Percentiles rank a stretch among this genome's conserved stretches.
phyloP scores from a whole-genome alignment of 768 basidiomycete genomes.

The Phanerochaete sordida region DNA sequence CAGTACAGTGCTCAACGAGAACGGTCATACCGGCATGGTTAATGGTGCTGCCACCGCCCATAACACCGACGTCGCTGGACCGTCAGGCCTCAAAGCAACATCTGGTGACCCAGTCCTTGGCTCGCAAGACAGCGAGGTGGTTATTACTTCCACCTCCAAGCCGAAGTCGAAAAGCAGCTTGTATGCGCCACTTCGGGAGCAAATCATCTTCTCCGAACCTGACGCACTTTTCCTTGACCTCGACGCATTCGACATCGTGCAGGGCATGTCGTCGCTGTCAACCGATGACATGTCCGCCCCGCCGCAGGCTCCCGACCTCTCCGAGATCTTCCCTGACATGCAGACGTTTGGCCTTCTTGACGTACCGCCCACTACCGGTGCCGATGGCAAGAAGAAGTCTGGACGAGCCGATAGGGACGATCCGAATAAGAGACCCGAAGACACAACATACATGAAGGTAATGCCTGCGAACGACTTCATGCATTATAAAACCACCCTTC shows the following conservation, averaged over 20 bases:
- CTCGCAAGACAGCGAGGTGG: background rate
- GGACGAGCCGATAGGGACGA: slow-evolving; percentile 64
- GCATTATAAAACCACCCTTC: slow-evolving; percentile 76
- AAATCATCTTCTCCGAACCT: slow-evolving; percentile 43
- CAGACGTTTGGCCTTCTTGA: slow-evolving; percentile 57
- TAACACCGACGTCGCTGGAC: slow-evolving; percentile 9
- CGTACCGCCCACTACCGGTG: slow-evolving; percentile 28
- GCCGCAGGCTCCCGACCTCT: slow-evolving; percentile 44
- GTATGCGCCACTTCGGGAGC: slow-evolving; percentile 57
- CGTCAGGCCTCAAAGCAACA: slow-evolving; percentile 46
- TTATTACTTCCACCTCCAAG: slow-evolving; percentile 23
- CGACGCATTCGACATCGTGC: slow-evolving; percentile 38
- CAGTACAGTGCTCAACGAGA: slow-evolving; percentile 29
- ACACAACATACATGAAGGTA: slow-evolving; percentile 71
- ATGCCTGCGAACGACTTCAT: slow-evolving; percentile 76
- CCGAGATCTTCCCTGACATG: slow-evolving; percentile 83
- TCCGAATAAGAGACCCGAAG: slow-evolving; percentile 74
- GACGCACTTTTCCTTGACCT: slow-evolving; percentile 52
- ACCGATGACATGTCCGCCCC: slow-evolving; percentile 26
- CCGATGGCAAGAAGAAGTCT: slow-evolving; percentile 48
- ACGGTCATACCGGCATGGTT: slow-evolving; percentile 2
- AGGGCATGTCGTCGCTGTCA: slow-evolving; percentile 22
- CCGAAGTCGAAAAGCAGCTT: slow-evolving; percentile 35
- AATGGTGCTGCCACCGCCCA: background rate
- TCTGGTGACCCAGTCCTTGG: slow-evolving; percentile 50